Evolutionary conservation across 75 land plant species (phyloP).

Genomic region (Pinus tabuliformis): DNA sequence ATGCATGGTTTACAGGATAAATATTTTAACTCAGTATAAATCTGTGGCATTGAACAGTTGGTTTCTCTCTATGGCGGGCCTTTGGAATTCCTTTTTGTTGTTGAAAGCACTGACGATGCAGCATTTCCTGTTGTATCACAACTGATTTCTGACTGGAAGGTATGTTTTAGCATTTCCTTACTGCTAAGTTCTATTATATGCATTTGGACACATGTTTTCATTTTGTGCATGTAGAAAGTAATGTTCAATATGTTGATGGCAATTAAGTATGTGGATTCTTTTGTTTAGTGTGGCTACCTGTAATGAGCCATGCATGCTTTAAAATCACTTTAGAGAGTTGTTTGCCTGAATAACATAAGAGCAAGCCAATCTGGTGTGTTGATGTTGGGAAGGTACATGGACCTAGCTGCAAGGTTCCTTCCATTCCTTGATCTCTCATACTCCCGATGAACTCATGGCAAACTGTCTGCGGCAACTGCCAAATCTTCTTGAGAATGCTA

Average conservation of each 20-base stretch:
- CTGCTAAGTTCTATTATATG: not conserved
- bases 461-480: no score
- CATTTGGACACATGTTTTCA: not conserved
- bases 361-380: no score
- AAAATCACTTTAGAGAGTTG: no score
- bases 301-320: no score
- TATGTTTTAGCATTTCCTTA: conserved; percentile 6
- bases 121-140: conserved; percentile 72
- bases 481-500: no score
- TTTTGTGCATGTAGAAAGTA: not conserved
- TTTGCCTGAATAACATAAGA: no score
- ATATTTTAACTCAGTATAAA: conserved; percentile 1
- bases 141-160: conserved; percentile 72
- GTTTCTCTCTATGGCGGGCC: conserved; percentile 98
- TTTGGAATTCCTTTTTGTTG: conserved; percentile 92
- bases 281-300: not conserved
- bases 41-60: conserved; percentile 46
- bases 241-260: no score
- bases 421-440: no score
- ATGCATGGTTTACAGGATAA: not conserved
- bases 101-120: conserved; percentile 92
- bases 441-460: no score
- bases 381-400: no score
- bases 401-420: no score
- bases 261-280: not conserved